Evolutionary conservation across 805 yeast species (phyloP), one percentile per base, ranked within the genome.

Genomic region (Metschnikowia vanudenii): DNA sequence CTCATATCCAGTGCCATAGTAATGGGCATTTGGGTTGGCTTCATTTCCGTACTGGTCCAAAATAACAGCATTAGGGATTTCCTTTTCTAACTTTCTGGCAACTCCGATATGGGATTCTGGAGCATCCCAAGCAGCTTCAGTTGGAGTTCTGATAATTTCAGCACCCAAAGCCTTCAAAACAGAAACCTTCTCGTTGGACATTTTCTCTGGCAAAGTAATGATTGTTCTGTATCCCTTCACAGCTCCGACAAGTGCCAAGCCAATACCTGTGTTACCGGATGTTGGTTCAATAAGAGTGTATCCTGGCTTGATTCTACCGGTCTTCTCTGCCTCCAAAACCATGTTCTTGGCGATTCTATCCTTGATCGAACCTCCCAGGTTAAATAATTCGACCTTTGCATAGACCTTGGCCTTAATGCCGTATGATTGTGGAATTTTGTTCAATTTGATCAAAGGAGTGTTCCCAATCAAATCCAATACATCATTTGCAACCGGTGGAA

Each of bases 61-160:
- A 56, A 88, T 88, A 38, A 87, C 85, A 24, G 94, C 84, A 62
- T 87, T 85, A 46, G 92, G 91, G 56, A 88, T 85, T 68, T 88
- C 96, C 63, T 80, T 81, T 62, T 87, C 88, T 61, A 88, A 75
- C 55, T 83, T 81, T 63, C 74, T 78, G 45, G 96, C 96, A 33
- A 88, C 96, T 54, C 96, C 96, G 62, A 88, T 87, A 61, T 88
- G 96, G 28, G 91, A 83, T 65, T 88, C 96, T 37, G 96, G 96
- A 39, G 95, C 79, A 59, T 88, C 96, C 88, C 90, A 88, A 2
- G 96, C 95, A 37, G 96, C 96, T 62, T 85, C 95, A 24, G 91
- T 88, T 43, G 96, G 96, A 11, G 96, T 88, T 74, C 96, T 80
- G 55, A 88, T 84, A 62, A 88, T 88, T 65, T 88, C 96, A 28